These are phyloP conservation scores for Acanthamoeba lenticulata DNA, from an alignment of 208 protist species.

Conservation along the genomic window DNA sequence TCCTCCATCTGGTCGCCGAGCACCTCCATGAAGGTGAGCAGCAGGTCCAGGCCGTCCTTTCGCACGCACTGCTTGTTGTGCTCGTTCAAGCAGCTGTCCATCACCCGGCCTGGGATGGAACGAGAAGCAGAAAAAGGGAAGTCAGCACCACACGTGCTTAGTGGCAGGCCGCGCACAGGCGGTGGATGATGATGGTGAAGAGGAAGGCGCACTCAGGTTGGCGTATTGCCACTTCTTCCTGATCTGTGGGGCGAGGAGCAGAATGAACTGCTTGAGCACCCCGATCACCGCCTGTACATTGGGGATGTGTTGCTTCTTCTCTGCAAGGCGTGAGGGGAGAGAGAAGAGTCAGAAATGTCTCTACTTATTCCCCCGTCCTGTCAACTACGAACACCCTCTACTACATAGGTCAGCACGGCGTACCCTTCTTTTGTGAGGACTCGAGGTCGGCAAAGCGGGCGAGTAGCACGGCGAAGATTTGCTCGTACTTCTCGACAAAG, in stretches of 20 bases:
- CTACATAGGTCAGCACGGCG: too few relatives aligned
- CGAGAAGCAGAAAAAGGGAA: neutral
- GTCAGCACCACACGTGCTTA: neutral
- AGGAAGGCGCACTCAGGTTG: slow-evolving; percentile 15
- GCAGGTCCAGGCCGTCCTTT: slow-evolving; percentile 20
- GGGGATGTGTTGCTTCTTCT: slow-evolving; percentile 47
- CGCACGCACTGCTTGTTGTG: slow-evolving; percentile 51
- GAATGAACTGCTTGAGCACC: slow-evolving; percentile 43
- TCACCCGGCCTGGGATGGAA: neutral
- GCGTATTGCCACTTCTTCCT: slow-evolving; percentile 54
- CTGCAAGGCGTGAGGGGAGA: neutral
- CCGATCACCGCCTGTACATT: slow-evolving; percentile 8
- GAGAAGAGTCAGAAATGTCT: neutral
- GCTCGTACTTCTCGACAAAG: slow-evolving; percentile 25
- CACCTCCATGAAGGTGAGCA: slow-evolving; percentile 22
- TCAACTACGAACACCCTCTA: too few relatives aligned
- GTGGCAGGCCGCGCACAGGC: too few relatives aligned
- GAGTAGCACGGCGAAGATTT: slow-evolving; percentile 53
- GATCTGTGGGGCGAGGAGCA: neutral
- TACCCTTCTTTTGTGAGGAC: slow-evolving; percentile 55
- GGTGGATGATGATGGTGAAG: neutral
- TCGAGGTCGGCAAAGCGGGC: slow-evolving; percentile 50
- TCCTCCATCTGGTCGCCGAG: slow-evolving; percentile 42
- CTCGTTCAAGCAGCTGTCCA: slow-evolving; percentile 48
- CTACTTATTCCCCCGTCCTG: too few relatives aligned